These are phyloP conservation scores for Turnera subulata DNA, from an alignment of 345 rosid species.

Conservation along the genomic window DNA sequence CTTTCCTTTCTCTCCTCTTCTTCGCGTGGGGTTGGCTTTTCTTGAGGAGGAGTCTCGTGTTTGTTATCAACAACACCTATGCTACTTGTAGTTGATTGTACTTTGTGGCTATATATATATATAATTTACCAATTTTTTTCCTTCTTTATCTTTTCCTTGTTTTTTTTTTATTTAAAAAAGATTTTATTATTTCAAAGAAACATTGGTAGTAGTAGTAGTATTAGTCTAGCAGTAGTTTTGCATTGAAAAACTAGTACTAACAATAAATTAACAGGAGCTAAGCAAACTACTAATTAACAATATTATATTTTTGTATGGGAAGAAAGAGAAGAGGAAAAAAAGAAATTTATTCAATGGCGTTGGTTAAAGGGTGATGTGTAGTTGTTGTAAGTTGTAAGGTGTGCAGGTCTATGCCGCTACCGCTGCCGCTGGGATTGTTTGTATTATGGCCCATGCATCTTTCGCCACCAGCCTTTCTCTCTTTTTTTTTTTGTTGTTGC, in stretches of 20 bases:
- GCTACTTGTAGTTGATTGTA: slow-evolving; percentile 7
- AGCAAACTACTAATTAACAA: too few relatives aligned
- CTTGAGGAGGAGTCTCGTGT: slow-evolving; percentile 14
- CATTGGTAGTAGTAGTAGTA: too few relatives aligned
- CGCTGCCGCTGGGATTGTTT: slow-evolving; percentile 23
- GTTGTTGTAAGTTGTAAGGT: slow-evolving; percentile 11
- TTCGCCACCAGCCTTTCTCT: too few relatives aligned
- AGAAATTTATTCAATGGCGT: slow-evolving; percentile 4
- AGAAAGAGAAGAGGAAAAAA: too few relatives aligned
- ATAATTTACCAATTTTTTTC: neutral
- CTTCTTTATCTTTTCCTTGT: neutral
- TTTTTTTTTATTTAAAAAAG: neutral
- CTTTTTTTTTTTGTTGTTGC: too few relatives aligned
- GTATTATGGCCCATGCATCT: slow-evolving; percentile 20
- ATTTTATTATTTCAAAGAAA: too few relatives aligned
- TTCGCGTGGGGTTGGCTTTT: slow-evolving; percentile 24
- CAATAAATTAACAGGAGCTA: too few relatives aligned
- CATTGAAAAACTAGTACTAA: too few relatives aligned
- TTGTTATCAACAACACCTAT: slow-evolving; percentile 4
- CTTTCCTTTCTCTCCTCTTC: slow-evolving; percentile 13
- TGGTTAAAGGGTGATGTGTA: neutral
- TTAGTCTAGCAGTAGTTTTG: too few relatives aligned
- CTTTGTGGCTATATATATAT: neutral
- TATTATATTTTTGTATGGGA: too few relatives aligned
- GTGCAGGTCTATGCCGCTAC: slow-evolving; percentile 19